These are phyloP conservation scores for Dothiorella sarmentorum DNA, from an alignment of 2,329 filamentous ascomycete genomes.

Conservation along the genomic window DNA sequence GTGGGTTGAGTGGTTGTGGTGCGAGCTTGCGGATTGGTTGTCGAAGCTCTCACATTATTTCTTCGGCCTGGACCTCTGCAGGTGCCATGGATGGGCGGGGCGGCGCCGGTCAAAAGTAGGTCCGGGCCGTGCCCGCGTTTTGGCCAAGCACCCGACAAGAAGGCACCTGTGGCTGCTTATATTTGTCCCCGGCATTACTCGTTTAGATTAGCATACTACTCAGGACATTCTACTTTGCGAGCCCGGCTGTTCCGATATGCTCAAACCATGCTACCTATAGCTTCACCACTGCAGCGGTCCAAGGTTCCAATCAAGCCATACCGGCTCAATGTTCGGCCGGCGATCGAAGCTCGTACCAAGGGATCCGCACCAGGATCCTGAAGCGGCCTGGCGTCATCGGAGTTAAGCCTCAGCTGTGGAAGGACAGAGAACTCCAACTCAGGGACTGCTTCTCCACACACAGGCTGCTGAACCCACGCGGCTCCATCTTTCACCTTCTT, in stretches of 20 bases:
- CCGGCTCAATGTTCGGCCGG: background rate
- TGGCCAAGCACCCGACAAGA: background rate
- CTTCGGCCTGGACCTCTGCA: background rate
- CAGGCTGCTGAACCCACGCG: background rate
- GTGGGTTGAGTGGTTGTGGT: slow-evolving; percentile 1
- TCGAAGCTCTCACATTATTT: slow-evolving; percentile 5
- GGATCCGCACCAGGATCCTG: slow-evolving; percentile 1
- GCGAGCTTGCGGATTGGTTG: slow-evolving; percentile 7
- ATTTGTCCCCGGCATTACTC: too few relatives aligned
- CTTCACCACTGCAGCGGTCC: too few relatives aligned
- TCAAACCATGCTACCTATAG: background rate
- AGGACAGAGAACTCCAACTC: slow-evolving; percentile 4
- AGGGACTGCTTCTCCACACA: slow-evolving; percentile 9
- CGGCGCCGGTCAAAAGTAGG: slow-evolving; percentile 2
- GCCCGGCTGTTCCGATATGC: too few relatives aligned
- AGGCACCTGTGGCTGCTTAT: too few relatives aligned
- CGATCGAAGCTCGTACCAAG: background rate
- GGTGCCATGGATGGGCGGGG: background rate
- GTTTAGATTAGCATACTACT: too few relatives aligned
- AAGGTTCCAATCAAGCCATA: background rate
- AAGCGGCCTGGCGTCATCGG: slow-evolving; percentile 17
- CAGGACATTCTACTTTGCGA: too few relatives aligned
- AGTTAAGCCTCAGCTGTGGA: background rate
- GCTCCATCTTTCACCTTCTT: background rate
- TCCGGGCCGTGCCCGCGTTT: background rate